phyloP scores from a whole-genome alignment of 2,329 filamentous ascomycete species.

The Aspergillus eucalypticola region DNA sequence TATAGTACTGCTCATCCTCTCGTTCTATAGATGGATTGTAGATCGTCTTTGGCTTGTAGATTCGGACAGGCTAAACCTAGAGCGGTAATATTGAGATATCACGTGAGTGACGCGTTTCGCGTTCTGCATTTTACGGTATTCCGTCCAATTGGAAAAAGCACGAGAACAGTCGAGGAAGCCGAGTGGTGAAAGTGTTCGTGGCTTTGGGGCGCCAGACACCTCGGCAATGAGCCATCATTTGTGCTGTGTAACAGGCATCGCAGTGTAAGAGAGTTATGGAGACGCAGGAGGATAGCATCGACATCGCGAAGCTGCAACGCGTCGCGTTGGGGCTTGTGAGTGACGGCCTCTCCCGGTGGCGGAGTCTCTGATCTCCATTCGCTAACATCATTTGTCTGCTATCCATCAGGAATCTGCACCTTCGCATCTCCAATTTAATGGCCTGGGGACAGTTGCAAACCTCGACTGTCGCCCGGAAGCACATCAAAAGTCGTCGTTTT shows the following conservation, averaged over 20 bases:
- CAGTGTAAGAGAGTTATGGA: conserved; percentile 31
- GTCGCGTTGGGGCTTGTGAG: conserved; percentile 44
- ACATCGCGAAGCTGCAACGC: conserved; percentile 43
- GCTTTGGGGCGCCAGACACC: not conserved
- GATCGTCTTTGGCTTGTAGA: not conserved
- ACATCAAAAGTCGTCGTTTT: conserved; percentile 6
- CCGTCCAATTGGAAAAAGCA: too few species aligned
- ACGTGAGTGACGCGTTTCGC: conserved; percentile 37
- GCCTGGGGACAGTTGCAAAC: conserved; percentile 13
- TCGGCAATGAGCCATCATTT: not conserved
- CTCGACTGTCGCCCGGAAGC: not conserved
- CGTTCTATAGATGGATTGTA: too few species aligned
- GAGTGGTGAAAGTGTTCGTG: not conserved
- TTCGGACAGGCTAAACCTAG: conserved; percentile 12
- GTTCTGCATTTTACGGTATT: conserved; percentile 21
- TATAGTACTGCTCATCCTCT: not conserved
- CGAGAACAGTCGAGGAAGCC: not conserved
- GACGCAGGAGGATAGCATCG: conserved; percentile 44
- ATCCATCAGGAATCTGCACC: conserved; percentile 30
- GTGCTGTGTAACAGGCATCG: not conserved
- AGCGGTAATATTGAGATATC: conserved; percentile 30
- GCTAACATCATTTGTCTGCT: conserved; percentile 27
- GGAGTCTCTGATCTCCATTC: conserved; percentile 18
- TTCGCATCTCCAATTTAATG: conserved; percentile 25
- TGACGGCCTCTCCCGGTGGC: conserved; percentile 29